Base-by-base conservation (phyloP, 2,329 filamentous ascomycete genomes). In the Fusarium nanum region DNA sequence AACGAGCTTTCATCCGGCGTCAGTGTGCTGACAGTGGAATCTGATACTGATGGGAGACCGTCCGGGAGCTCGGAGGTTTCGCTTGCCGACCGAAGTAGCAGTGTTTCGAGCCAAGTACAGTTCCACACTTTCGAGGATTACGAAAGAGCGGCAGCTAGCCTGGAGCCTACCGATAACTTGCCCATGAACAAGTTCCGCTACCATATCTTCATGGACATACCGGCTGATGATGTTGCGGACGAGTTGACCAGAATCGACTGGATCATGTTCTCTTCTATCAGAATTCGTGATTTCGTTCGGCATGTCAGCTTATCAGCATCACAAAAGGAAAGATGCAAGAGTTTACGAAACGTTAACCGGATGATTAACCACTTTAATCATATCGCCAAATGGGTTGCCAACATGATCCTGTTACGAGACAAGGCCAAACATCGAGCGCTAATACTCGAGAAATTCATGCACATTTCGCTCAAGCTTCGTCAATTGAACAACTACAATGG, bases 401-500 rank as follows among this genome's bases (percentile, higher is more conserved):
- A 93, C 76, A 91, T 95, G 86, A 89, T 95, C 56, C 84, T 99
- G 11, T 87, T 98, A 72, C 89, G 95, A 68, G 95, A 98, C 78
- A 99, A 99, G 82, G 91, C 96, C 13, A 98, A 98, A 80, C 96
- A 99, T 78, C 88, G 96, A 68, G 94, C 94, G 5, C 87, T 92
- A 68, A 95, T 96, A 82, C 83, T 99, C 58, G 95, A 98, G 78
- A 98, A 97, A 78, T 97, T 98, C 78, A 98, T 98, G 93, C 88
- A 88, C 54, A 90, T 99, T 73, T 94, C 95, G 37, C 77, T 91
- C 75, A 95, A 94, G 81, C 84, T 99, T 52, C 92, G 96, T 41
- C 91, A 94, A 76, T 83, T 97, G 67, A 98, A 98, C 83, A 98
- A 99, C 80, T 99, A 98, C 84, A 98, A 98, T 78, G 92, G 94